phyloP scores from a whole-genome alignment of 148 eudicot species.

The Pharnaceum exiguum region DNA sequence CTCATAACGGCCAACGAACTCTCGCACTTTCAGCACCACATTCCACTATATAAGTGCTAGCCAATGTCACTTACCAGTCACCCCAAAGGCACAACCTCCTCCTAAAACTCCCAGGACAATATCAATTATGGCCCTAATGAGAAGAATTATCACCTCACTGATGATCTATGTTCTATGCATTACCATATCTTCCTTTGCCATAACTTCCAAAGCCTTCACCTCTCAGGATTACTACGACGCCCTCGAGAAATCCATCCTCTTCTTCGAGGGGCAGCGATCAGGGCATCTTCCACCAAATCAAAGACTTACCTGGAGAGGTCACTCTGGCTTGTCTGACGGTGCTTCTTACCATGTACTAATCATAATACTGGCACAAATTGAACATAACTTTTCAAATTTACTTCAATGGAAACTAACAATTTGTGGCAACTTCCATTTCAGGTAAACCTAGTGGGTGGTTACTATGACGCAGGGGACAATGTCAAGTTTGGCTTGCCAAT shows the following conservation, averaged over 20 bases:
- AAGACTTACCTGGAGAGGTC: conserved; percentile 58
- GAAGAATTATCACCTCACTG: neutral
- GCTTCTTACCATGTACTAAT: conserved; percentile 33
- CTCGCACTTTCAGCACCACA: neutral
- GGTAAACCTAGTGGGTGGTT: conserved; percentile 88
- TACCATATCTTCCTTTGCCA: conserved; percentile 7
- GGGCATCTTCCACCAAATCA: conserved; percentile 59
- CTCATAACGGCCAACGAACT: conserved; percentile 42
- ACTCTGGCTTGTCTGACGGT: conserved; percentile 76
- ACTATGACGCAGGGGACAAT: conserved; percentile 92
- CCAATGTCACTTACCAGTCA: too few relatives aligned
- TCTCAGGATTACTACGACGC: conserved; percentile 48
- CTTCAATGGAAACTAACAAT: neutral
- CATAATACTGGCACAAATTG: neutral
- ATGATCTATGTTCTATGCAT: conserved; percentile 15
- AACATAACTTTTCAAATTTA: neutral
- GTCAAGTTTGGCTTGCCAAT: conserved; percentile 91
- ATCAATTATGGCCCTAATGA: neutral
- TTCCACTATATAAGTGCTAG: neutral
- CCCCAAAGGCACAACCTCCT: neutral
- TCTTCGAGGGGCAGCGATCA: conserved; percentile 82
- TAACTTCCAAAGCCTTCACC: conserved; percentile 41
- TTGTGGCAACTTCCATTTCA: conserved; percentile 7
- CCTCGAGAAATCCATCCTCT: conserved; percentile 65
- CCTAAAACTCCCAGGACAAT: neutral